phyloP scores from a whole-genome alignment of 169 alveolate species.

The Plasmodium knowlesi region DNA sequence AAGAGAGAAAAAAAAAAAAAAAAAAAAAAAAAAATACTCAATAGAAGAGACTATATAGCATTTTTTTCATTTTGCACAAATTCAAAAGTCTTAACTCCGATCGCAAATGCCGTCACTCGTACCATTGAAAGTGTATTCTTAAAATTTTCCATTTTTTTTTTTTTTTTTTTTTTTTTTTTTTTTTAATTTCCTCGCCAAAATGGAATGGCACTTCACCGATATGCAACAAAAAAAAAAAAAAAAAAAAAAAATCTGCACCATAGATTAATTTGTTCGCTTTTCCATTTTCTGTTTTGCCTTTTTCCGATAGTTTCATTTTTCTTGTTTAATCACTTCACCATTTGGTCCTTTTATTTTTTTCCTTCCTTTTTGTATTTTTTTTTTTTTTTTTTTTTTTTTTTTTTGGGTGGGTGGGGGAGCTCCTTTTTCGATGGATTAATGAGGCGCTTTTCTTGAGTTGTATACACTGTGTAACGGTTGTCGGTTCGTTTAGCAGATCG shows the following conservation, averaged over 20 bases:
- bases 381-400: neutral
- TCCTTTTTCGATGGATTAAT: neutral
- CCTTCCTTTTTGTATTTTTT: neutral
- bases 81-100: neutral
- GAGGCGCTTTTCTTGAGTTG: neutral
- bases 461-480: neutral
- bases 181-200: neutral
- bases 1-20: neutral
- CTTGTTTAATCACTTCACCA: neutral
- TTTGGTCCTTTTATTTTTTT: neutral
- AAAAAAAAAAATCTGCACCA: neutral
- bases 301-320: neutral
- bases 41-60: neutral
- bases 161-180: neutral
- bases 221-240: neutral
- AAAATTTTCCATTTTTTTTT: neutral
- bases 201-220: neutral
- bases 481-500: neutral
- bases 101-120: neutral
- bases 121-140: neutral
- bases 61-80: neutral
- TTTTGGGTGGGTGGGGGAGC: neutral
- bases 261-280: neutral
- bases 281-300: neutral
- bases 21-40: neutral